phyloP scores from a whole-genome alignment of 2,329 filamentous ascomycete species.

The Trichocomaceae sp. region DNA sequence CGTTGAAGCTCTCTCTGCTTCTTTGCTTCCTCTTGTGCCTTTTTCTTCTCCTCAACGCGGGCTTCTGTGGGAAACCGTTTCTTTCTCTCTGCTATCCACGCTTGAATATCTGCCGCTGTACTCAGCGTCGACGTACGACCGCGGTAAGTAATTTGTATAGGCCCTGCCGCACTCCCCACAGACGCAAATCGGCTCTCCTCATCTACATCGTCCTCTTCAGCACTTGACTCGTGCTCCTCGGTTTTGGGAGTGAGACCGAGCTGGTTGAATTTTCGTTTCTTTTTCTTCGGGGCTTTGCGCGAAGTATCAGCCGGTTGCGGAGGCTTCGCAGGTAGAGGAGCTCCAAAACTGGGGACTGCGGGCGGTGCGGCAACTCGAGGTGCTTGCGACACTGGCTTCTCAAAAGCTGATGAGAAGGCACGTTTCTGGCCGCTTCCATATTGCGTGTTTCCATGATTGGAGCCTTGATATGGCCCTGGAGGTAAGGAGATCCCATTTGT shows the following conservation, averaged over 20 bases:
- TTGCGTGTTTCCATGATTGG: conserved; percentile 12
- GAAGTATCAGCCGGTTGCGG: conserved; percentile 30
- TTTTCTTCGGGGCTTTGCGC: conserved; percentile 32
- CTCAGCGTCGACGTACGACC: conserved; percentile 50
- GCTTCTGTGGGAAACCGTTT: conserved; percentile 73
- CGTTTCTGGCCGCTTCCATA: conserved; percentile 29
- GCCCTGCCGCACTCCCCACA: conserved; percentile 16
- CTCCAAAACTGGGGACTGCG: conserved; percentile 41
- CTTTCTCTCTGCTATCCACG: conserved; percentile 74
- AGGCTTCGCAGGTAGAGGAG: conserved; percentile 38
- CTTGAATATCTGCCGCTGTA: conserved; percentile 60
- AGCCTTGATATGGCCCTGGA: conserved; percentile 15
- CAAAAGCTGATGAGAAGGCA: conserved; percentile 32
- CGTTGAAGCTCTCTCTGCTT: conserved; percentile 27
- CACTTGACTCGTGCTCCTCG: conserved; percentile 41
- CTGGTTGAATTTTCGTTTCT: conserved; percentile 41
- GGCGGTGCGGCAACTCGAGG: conserved; percentile 35
- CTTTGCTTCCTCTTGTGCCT: conserved; percentile 59
- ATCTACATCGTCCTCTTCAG: conserved; percentile 38
- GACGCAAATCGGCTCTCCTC: conserved; percentile 39
- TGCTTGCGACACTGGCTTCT: conserved; percentile 25
- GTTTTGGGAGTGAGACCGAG: conserved; percentile 43
- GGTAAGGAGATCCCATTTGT: conserved; percentile 25
- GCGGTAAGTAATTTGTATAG: conserved; percentile 50
- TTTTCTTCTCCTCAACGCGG: conserved; percentile 56